Base-by-base conservation (phyloP, 768 basidiomycete genomes). In the Clathrus columnatus region DNA sequence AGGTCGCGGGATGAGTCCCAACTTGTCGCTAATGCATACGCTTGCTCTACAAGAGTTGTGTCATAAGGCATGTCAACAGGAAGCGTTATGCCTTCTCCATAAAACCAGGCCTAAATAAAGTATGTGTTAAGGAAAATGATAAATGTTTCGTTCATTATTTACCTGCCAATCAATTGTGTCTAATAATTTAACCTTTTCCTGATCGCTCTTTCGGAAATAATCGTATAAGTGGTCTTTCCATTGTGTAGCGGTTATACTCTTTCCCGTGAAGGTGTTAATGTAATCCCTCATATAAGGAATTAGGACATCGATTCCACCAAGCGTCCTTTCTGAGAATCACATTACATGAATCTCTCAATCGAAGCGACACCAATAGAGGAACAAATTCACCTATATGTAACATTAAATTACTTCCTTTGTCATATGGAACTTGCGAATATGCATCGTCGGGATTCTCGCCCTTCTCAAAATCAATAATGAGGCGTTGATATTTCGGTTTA, bases 351-450 rank as follows among this genome's bases (percentile, higher is more conserved):
- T n/a, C n/a, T n/a, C 46, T 16, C 21, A 20, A 5, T 46, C 18
- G 46, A 7, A 41, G 23, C 26, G 8, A 53, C 8, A 49, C 2
- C 41, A 6, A 27, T 50, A 20, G 20, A 26, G 8, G 28, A 28
- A 20, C 18, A 5, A 7, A 62, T 75, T 53, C 53, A 87, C 87
- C 93, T 20, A 97, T 76, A 65, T 89, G 77, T 17, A 94, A 77
- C 16, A 98, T 72, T 62, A 98, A 82, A 66, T 92, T 95, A 6
- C 89, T 78, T 23, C 94, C 94, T 69, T 94, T 89, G 66, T 88
- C 87, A 61, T 95, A 95, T 1, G 93, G 87, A 45, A 96, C 74
- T 50, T 74, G 66, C 58, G 73, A 76, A 67, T 85, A 91, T 5
- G 87, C 85, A 48, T 85, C 84, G 63, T 92, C 87, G 1, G 87